Evolutionary conservation across 352 stramenopile genomes (phyloP).

Genomic region (Phytopythium mirpurense): DNA sequence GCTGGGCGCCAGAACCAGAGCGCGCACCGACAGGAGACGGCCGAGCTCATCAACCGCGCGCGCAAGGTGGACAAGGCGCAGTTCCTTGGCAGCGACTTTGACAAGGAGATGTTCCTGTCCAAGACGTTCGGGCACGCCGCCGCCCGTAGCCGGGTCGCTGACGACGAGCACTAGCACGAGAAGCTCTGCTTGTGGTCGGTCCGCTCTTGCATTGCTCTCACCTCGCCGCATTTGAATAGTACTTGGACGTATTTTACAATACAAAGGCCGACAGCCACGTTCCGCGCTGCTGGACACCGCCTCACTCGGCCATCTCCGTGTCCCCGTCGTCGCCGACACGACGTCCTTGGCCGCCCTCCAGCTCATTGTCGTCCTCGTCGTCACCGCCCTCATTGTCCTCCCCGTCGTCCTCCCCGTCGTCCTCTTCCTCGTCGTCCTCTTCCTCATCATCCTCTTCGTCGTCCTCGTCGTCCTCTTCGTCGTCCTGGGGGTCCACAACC

Average conservation of each 20-base stretch:
- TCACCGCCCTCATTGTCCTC: slow-evolving; percentile 38
- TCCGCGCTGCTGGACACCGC: background rate
- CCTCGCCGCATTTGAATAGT: slow-evolving; percentile 6
- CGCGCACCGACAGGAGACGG: slow-evolving; percentile 66
- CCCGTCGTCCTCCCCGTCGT: slow-evolving; percentile 37
- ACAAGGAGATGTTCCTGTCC: slow-evolving; percentile 74
- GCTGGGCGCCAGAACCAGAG: slow-evolving; percentile 45
- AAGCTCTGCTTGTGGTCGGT: no score
- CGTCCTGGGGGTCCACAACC: slow-evolving; percentile 48
- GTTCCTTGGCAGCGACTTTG: slow-evolving; percentile 79
- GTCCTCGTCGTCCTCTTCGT: slow-evolving; percentile 42
- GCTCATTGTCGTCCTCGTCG: slow-evolving; percentile 15
- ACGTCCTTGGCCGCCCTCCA: slow-evolving; percentile 20
- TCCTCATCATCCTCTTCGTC: slow-evolving; percentile 37
- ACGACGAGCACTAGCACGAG: slow-evolving; percentile 75
- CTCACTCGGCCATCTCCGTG: slow-evolving; percentile 37
- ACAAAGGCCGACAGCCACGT: slow-evolving; percentile 3
- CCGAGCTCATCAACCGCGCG: slow-evolving; percentile 77
- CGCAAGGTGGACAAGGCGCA: slow-evolving; percentile 86
- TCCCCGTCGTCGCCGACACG: slow-evolving; percentile 25
- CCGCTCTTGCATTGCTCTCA: background rate
- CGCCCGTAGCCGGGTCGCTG: slow-evolving; percentile 53
- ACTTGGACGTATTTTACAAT: slow-evolving; percentile 3
- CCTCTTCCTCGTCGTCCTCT: slow-evolving; percentile 12
- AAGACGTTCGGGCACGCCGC: slow-evolving; percentile 77